Evolutionary conservation across 768 basidiomycete species (phyloP), one percentile per base, ranked within the genome.

Genomic region (Panellus pusillus): DNA sequence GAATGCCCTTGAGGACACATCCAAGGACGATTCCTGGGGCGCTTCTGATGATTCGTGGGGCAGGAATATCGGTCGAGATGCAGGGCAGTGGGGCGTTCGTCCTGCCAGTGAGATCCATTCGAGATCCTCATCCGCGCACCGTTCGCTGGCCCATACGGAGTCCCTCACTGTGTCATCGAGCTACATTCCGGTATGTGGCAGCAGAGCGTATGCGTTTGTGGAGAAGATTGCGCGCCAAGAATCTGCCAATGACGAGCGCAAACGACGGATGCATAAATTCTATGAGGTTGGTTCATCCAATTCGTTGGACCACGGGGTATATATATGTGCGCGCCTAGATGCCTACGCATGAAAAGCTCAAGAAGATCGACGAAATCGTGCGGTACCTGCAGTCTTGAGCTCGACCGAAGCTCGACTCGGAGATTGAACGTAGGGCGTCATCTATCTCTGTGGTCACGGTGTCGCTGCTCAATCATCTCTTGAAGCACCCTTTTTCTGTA

Each of bases 301-400:
- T 4, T 39, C n/a, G 35, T 40, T 7, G 27, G 24, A 1, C 32
- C 20, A 9, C 41, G n/a, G 28, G 1, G 44, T 27, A 43, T 9
- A 18, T 35, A 39, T 14, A 37, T 44, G 24, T 11, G 36, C 18
- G 28, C 32, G 58, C 27, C 54, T 52, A 84, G 84, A 77, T 85
- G 74, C 66, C 80, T 2, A 78, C 82, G 3, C 68, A 82, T 24
- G 71, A 81, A 38, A 83, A 84, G 58, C 59, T 84, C 1, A 60
- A 71, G 50, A 75, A 75, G 54, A 85, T 84, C 20, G 63, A 77
- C 44, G 78, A 79, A 56, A 67, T 78, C 7, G 74, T 83, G 54
- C 70, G 67, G 31, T 68, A 67, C 47, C 66, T 83, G 17, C 72
- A 60, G 6, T 24, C 31, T 55, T 53, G 15, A 40, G 36, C 14